Percentiles rank a stretch among this genome's conserved stretches.
These are phyloP conservation scores for Cenchrus americanus DNA, from an alignment of 176 grass and related monocot genomes.

Conservation along the genomic window DNA sequence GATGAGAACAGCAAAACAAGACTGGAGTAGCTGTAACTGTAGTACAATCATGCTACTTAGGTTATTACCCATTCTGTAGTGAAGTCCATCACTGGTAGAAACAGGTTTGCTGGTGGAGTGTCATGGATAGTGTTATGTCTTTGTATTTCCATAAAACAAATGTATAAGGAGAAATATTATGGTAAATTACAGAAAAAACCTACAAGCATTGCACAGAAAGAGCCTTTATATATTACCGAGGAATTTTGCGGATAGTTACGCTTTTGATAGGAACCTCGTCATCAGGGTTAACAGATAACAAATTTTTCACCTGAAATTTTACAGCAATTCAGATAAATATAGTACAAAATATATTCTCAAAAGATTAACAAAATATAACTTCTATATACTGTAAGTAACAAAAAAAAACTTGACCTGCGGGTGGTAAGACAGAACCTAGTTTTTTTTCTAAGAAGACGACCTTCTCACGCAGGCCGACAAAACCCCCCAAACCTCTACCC, in stretches of 20 bases:
- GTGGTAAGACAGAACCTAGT: no score
- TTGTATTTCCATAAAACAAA: background rate
- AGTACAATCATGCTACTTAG: background rate
- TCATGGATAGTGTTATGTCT: background rate
- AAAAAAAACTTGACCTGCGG: background rate
- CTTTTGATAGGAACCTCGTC: slow-evolving; percentile 73
- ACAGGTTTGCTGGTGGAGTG: background rate
- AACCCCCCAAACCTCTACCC: no score
- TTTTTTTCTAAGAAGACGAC: no score
- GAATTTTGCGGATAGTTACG: slow-evolving; percentile 90
- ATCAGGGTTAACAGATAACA: slow-evolving; percentile 69
- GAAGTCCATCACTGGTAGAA: background rate
- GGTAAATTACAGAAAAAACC: background rate
- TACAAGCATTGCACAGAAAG: background rate
- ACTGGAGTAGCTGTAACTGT: background rate
- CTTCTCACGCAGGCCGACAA: no score
- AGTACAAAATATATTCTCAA: background rate
- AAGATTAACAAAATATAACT: slow-evolving; percentile 18
- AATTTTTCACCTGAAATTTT: slow-evolving; percentile 88
- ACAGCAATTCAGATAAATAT: slow-evolving; percentile 7
- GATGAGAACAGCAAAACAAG: background rate
- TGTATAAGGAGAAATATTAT: background rate
- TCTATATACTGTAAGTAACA: background rate
- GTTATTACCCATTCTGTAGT: background rate
- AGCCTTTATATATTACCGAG: slow-evolving; percentile 56